Evolutionary conservation across 2,329 filamentous ascomycete species (phyloP).

Genomic region (Furcasterigmium sp.): DNA sequence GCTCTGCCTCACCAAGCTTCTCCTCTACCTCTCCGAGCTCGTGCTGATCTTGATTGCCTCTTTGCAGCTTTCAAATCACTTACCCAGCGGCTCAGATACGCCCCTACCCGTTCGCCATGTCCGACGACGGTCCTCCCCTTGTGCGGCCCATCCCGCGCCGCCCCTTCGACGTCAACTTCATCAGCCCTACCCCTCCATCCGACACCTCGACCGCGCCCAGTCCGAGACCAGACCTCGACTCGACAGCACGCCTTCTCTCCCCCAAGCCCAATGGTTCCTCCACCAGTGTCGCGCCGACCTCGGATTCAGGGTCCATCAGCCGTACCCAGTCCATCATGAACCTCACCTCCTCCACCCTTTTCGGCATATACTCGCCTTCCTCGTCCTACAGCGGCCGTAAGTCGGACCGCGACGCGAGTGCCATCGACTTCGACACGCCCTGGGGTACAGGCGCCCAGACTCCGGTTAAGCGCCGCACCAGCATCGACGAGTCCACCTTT

Average conservation of each 20-base stretch:
- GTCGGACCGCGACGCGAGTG: conserved; percentile 31
- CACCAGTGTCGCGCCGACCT: conserved; percentile 19
- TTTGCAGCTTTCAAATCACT: background rate
- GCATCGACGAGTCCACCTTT: conserved; percentile 38
- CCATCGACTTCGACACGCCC: conserved; percentile 63
- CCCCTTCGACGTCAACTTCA: conserved; percentile 58
- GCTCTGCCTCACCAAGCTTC: background rate
- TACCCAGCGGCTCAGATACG: no score
- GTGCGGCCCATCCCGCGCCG: conserved; percentile 68
- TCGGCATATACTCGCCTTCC: conserved; percentile 80
- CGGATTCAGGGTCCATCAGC: conserved; percentile 40
- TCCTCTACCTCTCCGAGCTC: background rate
- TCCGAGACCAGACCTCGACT: conserved; percentile 40
- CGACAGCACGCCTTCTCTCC: conserved; percentile 3
- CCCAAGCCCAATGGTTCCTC: conserved; percentile 16
- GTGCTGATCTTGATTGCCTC: no score
- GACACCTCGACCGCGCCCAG: conserved; percentile 27
- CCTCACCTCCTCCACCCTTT: conserved; percentile 82
- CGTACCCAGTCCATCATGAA: conserved; percentile 78
- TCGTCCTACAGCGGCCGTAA: conserved; percentile 32
- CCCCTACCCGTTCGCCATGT: conserved; percentile 21
- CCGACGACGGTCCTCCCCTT: conserved; percentile 46
- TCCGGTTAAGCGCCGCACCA: conserved; percentile 40
- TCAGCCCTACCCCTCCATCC: conserved; percentile 38
- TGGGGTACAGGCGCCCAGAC: conserved; percentile 76